Evolutionary conservation across 768 basidiomycete genomes (phyloP), one percentile per base, ranked within the genome.

Genomic region (Kwoniella dejecticola): DNA sequence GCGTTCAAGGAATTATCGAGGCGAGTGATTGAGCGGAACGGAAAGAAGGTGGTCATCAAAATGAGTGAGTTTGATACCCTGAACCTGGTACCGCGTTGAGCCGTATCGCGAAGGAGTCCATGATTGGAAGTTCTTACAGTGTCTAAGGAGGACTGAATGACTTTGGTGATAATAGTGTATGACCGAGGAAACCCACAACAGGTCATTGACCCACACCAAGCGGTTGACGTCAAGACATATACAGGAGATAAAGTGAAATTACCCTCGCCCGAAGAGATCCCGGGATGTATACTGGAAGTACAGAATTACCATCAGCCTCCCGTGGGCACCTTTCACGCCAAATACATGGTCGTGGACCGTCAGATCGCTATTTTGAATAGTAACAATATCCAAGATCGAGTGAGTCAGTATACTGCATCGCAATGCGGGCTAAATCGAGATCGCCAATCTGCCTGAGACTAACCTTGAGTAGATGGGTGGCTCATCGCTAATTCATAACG

Each of bases 251-350:
- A 67, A 29, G 68, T 71, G 55, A 69, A 69, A 50, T 49, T 71
- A 0, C 70, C 70, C 45, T 26, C 30, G 8, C 66, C 66, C n/a
- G 52, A 66, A 7, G 68, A 71, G 31, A 61, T 71, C 24, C 67
- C 65, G 5, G 67, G 67, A 23, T 31, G 65, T 26, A n/a, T 54
- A 8, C 45, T 71, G 1, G 60, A 71, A 49, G 69, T 71, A 8
- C 63, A 62, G 19, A 68, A 68, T 52, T 75, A 69, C 45, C 70
- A 72, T 57, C 77, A 81, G 36, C 84, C 83, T 10, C 64, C 84
- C n/a, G 75, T 85, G 4, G 86, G 86, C 11, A 88, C 87, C 0
- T 88, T 87, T 76, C 87, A 88, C 66, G 82, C 84, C 47, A 88
- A 88, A 70, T 87, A 83, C 66, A 81, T 87, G 80, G 79, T 88